phyloP scores from a whole-genome alignment of 495 filamentous ascomycete species.

The Penicillium lividum region DNA sequence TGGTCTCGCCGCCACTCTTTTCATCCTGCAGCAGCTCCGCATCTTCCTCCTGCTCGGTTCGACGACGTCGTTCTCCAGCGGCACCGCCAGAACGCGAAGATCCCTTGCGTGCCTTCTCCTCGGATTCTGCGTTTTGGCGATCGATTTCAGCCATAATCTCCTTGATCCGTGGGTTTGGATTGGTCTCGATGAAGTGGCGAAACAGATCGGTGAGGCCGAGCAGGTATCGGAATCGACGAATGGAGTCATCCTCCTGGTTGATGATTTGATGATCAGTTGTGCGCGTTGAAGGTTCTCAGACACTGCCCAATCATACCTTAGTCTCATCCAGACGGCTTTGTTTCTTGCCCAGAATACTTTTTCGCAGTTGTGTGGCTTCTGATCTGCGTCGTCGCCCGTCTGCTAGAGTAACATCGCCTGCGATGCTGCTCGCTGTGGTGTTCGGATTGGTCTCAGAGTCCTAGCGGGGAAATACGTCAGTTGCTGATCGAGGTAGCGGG shows the following conservation, averaged over 20 bases:
- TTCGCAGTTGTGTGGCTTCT: constrained; percentile 81
- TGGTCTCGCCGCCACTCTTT: constrained; percentile 77
- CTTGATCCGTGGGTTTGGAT: constrained; percentile 87
- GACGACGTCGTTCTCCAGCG: constrained; percentile 72
- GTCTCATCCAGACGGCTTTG: constrained; percentile 85
- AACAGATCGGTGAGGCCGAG: constrained; percentile 96
- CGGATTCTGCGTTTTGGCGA: constrained; percentile 78
- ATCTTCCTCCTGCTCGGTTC: constrained; percentile 97
- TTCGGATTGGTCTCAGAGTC: constrained; percentile 94
- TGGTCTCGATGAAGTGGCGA: constrained; percentile 98
- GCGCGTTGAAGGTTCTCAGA: neutral
- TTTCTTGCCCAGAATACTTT: constrained; percentile 92
- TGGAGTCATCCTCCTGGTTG: constrained; percentile 86
- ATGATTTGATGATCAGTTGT: constrained; percentile 9
- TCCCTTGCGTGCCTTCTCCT: constrained; percentile 67
- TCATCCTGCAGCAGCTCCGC: constrained; percentile 92
- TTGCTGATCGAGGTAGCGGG: neutral
- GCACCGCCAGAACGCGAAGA: constrained; percentile 80
- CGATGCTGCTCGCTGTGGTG: constrained; percentile 85
- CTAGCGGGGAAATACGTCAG: constrained; percentile 30
- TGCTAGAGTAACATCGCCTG: constrained; percentile 59
- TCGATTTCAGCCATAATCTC: constrained; percentile 93
- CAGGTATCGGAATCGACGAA: constrained; percentile 92
- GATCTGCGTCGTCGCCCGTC: constrained; percentile 86
- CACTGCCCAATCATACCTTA: constrained; percentile 61